Evolutionary conservation across 495 filamentous ascomycete species (phyloP).

Genomic region (Penicillium atrosanguineum): DNA sequence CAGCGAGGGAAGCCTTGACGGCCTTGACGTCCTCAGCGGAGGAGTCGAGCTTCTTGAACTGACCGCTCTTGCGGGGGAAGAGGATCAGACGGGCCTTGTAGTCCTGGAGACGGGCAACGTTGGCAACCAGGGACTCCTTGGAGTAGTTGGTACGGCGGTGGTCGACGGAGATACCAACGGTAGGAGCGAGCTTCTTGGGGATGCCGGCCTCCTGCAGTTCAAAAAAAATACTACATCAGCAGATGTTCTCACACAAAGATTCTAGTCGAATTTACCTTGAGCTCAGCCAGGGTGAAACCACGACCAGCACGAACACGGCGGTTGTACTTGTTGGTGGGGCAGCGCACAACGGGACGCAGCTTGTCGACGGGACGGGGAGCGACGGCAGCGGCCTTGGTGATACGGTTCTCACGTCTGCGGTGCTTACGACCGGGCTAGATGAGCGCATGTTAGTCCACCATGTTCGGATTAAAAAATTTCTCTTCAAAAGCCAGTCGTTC

Average conservation of each 20-base stretch:
- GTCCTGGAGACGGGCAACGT: conserved; percentile 93
- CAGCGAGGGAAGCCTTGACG: conserved; percentile 55
- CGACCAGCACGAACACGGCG: conserved; percentile 93
- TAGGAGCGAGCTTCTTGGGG: conserved; percentile 87
- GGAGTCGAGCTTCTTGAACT: conserved; percentile 86
- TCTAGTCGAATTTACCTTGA: conserved; percentile 70
- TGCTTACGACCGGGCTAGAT: conserved; percentile 88
- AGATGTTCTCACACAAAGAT: neutral
- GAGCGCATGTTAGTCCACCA: conserved; percentile 32
- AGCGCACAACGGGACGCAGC: conserved; percentile 91
- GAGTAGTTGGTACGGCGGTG: conserved; percentile 94
- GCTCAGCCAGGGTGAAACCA: conserved; percentile 93
- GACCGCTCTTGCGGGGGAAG: conserved; percentile 92
- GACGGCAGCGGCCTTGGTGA: conserved; percentile 86
- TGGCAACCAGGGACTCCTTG: conserved; percentile 85
- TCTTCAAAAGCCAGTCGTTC: conserved; percentile 15
- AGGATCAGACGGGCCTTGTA: conserved; percentile 94
- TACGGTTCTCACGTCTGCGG: conserved; percentile 82
- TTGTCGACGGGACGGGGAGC: conserved; percentile 97
- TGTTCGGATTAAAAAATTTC: conserved; percentile 11
- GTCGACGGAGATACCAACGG: conserved; percentile 96
- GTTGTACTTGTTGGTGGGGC: conserved; percentile 97
- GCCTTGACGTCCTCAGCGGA: conserved; percentile 80
- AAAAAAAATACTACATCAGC: conserved; percentile 17
- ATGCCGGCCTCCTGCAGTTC: conserved; percentile 81